phyloP scores from a whole-genome alignment of 257 asterid species.

The Haberlea rhodopensis region DNA sequence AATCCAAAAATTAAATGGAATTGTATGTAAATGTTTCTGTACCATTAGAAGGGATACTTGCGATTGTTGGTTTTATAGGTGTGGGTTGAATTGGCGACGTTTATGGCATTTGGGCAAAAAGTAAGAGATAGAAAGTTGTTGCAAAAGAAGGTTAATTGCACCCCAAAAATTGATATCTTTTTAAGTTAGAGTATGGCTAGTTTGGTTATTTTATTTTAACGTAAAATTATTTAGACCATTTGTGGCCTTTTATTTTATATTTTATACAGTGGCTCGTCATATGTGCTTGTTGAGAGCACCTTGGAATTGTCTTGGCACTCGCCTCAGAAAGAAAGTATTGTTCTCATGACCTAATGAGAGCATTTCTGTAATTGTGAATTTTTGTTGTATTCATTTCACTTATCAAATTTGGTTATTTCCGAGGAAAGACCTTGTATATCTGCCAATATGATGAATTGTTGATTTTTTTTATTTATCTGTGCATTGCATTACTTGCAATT shows the following conservation, averaged over 20 bases:
- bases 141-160: not conserved
- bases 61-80: slow-evolving; percentile 6
- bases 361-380: too few species aligned
- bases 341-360: not conserved
- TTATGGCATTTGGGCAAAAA: too few species aligned
- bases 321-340: not conserved
- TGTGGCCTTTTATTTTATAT: not conserved
- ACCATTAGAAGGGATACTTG: not conserved
- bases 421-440: not conserved
- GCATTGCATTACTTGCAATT: not conserved
- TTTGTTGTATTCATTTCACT: not conserved
- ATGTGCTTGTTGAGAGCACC: not conserved
- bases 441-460: not conserved
- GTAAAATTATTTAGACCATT: not conserved
- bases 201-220: not conserved
- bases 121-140: not conserved
- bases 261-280: not conserved
- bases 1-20: too few species aligned
- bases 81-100: slow-evolving; percentile 16
- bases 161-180: not conserved
- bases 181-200: not conserved
- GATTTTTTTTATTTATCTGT: not conserved
- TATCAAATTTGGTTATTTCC: not conserved
- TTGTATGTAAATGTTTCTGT: not conserved
- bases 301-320: not conserved